Percentiles rank a stretch among this genome's conserved stretches.
Evolutionary conservation across 1,139 yeast species (phyloP).

Genomic region (Taphrina pruni): DNA sequence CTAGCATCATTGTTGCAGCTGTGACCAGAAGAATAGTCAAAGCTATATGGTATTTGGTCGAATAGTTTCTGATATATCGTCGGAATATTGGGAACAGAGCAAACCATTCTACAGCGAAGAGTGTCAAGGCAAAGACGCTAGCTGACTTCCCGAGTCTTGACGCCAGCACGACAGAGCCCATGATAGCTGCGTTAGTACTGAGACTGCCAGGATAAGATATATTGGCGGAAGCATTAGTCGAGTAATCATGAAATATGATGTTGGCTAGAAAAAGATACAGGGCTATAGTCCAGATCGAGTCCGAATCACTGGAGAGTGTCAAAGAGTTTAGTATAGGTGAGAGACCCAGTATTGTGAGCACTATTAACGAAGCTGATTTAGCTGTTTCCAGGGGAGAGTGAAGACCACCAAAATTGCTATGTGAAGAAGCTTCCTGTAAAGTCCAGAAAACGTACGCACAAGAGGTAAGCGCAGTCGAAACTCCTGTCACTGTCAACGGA

Average conservation of each 20-base stretch:
- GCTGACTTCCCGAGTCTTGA: conserved; percentile 76
- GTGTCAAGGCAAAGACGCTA: conserved; percentile 79
- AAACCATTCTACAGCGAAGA: conserved; percentile 72
- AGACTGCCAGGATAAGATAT: conserved; percentile 61
- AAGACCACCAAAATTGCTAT: conserved; percentile 43
- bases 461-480: conserved; percentile 52
- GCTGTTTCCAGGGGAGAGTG: conserved; percentile 50
- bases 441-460: conserved; percentile 54
- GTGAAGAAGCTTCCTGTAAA: conserved; percentile 37
- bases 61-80: conserved; percentile 57
- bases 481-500: conserved; percentile 51
- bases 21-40: conserved; percentile 39
- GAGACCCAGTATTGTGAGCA: conserved; percentile 72
- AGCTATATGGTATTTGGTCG: conserved; percentile 30
- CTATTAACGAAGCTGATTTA: conserved; percentile 71
- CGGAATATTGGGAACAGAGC: conserved; percentile 76
- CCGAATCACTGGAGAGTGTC: conserved; percentile 87
- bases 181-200: conserved; percentile 80
- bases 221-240: conserved; percentile 45
- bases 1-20: conserved; percentile 35
- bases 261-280: conserved; percentile 75
- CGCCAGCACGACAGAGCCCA: conserved; percentile 88
- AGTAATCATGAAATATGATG: conserved; percentile 69
- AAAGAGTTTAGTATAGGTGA: conserved; percentile 90
- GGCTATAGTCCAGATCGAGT: conserved; percentile 92